These are phyloP conservation scores for Plasmodium inui DNA, from an alignment of 169 alveolate genomes.

Conservation along the genomic window DNA sequence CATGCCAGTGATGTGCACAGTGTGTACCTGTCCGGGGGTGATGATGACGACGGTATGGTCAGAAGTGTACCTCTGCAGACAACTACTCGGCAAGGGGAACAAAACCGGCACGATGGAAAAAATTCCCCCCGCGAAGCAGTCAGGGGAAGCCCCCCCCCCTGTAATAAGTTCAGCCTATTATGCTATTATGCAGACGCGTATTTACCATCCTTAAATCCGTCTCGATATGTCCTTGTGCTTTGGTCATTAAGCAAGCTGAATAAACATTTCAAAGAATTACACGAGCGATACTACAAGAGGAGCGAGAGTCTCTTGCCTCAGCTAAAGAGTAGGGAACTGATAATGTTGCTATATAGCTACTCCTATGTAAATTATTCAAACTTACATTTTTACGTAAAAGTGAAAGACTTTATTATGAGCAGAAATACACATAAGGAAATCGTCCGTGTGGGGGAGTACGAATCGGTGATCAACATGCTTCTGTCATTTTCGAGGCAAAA, in stretches of 20 bases:
- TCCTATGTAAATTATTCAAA: slow-evolving; percentile 49
- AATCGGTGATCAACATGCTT: slow-evolving; percentile 63
- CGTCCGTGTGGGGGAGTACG: slow-evolving; percentile 6
- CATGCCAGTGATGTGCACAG: neutral
- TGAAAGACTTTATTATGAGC: slow-evolving; percentile 53
- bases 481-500: slow-evolving; percentile 61
- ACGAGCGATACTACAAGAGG: slow-evolving; percentile 28
- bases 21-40: neutral
- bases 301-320: slow-evolving; percentile 27
- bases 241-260: slow-evolving; percentile 73
- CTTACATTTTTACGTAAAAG: slow-evolving; percentile 42
- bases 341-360: slow-evolving; percentile 51
- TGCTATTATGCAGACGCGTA: slow-evolving; percentile 41
- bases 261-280: slow-evolving; percentile 35
- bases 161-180: slow-evolving; percentile 27
- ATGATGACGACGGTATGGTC: neutral
- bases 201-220: slow-evolving; percentile 43
- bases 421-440: slow-evolving; percentile 19
- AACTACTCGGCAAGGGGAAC: neutral
- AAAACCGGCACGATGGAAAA: neutral
- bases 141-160: neutral
- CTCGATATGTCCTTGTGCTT: slow-evolving; percentile 59
- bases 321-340: slow-evolving; percentile 32
- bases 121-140: neutral
- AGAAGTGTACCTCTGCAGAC: neutral